Percentiles rank a stretch among this genome's conserved stretches.
These are phyloP conservation scores for Oryza meyeriana DNA, from an alignment of 176 grass and related monocot genomes.

Conservation along the genomic window DNA sequence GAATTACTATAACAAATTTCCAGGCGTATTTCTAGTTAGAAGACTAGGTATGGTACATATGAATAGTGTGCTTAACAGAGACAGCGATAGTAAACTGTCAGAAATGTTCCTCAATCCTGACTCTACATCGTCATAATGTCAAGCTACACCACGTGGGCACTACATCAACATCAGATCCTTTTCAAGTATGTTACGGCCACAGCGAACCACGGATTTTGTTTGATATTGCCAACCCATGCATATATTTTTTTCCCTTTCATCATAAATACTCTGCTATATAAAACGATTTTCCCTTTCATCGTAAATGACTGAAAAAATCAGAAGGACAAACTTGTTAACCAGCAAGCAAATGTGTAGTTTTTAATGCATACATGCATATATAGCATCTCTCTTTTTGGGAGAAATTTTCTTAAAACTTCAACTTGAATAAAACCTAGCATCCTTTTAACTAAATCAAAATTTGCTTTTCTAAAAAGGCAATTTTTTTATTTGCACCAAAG, in stretches of 20 bases:
- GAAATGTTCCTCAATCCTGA: neutral
- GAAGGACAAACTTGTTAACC: neutral
- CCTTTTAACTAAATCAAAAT: neutral
- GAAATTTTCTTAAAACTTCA: neutral
- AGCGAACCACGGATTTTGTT: neutral
- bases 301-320: neutral
- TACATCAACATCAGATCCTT: constrained; percentile 30
- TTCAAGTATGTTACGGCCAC: constrained; percentile 2
- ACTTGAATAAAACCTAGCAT: neutral
- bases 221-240: neutral
- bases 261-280: neutral
- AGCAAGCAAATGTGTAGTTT: neutral
- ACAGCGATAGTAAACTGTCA: neutral
- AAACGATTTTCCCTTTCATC: neutral
- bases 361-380: neutral
- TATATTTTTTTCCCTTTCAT: neutral
- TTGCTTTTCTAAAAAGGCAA: neutral
- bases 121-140: neutral
- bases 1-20: neutral
- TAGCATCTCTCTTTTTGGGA: neutral
- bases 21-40: neutral
- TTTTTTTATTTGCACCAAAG: neutral
- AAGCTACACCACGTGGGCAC: neutral
- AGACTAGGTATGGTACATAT: neutral
- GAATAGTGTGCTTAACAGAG: neutral